phyloP scores from a whole-genome alignment of 1,284 basidiomycete genomes.

The Inonotus hispidus region DNA sequence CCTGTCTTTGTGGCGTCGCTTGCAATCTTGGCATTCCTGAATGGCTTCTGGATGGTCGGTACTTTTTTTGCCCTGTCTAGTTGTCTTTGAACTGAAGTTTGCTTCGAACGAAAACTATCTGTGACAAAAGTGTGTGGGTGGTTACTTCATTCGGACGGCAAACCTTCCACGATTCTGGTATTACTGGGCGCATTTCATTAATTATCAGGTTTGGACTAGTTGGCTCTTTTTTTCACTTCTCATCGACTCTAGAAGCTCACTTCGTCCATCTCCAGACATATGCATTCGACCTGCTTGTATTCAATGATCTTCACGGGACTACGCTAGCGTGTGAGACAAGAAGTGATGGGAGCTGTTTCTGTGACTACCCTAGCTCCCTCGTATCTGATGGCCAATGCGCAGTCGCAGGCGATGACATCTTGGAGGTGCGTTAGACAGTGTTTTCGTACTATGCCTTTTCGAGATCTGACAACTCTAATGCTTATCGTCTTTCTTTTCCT shows the following conservation, averaged over 20 bases:
- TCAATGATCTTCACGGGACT: constrained; percentile 48
- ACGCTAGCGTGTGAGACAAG: constrained; percentile 38
- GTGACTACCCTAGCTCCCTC: constrained; percentile 28
- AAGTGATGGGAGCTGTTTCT: constrained; percentile 25
- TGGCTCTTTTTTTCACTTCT: constrained; percentile 9
- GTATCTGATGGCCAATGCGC: constrained; percentile 24
- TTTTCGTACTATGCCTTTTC: not conserved
- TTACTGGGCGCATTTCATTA: constrained; percentile 51
- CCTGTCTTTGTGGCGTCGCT: constrained; percentile 60
- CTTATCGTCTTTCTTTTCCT: not conserved
- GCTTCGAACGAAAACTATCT: not conserved
- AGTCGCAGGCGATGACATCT: constrained; percentile 29
- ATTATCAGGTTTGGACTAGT: constrained; percentile 32
- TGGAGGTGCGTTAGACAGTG: constrained; percentile 20
- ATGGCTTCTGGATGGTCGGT: constrained; percentile 59
- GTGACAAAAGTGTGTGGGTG: constrained; percentile 27
- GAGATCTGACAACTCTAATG: not conserved
- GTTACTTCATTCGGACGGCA: constrained; percentile 42
- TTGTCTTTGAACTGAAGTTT: not conserved
- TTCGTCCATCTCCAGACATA: constrained; percentile 31
- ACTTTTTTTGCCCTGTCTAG: not conserved
- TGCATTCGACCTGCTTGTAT: constrained; percentile 34
- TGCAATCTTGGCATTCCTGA: constrained; percentile 50
- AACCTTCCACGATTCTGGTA: constrained; percentile 57
- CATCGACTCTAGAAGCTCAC: not conserved